phyloP scores from a whole-genome alignment of 192 early-diverging fungal species.

The Piromyces finnis region DNA sequence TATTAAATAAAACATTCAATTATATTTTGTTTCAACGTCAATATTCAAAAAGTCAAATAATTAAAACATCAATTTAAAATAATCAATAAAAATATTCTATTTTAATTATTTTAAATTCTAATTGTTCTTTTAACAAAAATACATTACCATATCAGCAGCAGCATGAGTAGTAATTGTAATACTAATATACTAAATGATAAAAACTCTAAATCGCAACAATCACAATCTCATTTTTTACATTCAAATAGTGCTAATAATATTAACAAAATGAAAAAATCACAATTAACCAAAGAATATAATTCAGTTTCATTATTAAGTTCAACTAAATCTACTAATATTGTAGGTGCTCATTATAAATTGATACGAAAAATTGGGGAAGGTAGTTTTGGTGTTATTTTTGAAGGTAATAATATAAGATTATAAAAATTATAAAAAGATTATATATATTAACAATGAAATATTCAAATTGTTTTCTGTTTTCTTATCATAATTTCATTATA shows the following conservation, averaged over 20 bases:
- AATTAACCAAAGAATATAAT: background rate
- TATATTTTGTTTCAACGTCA: too few species aligned
- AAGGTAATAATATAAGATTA: background rate
- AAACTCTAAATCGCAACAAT: background rate
- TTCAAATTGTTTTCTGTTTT: too few species aligned
- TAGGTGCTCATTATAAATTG: background rate
- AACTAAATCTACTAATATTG: background rate
- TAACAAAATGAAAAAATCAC: background rate
- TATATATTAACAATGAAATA: too few species aligned
- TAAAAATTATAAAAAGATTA: background rate
- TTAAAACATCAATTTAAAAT: too few species aligned
- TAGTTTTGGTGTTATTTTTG: background rate
- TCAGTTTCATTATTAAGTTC: background rate
- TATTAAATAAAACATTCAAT: too few species aligned
- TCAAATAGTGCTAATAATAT: background rate
- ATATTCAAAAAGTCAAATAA: too few species aligned
- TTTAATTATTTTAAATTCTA: too few species aligned
- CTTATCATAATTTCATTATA: too few species aligned
- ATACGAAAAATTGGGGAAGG: background rate
- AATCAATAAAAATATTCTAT: too few species aligned
- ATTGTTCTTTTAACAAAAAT: too few species aligned
- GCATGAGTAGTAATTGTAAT: background rate
- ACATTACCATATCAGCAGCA: too few species aligned
- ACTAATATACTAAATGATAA: background rate
- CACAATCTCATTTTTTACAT: background rate